Evolutionary conservation across 2,329 filamentous ascomycete species (phyloP), one percentile per base, ranked within the genome.

Genomic region (Colletotrichum cuscutae): DNA sequence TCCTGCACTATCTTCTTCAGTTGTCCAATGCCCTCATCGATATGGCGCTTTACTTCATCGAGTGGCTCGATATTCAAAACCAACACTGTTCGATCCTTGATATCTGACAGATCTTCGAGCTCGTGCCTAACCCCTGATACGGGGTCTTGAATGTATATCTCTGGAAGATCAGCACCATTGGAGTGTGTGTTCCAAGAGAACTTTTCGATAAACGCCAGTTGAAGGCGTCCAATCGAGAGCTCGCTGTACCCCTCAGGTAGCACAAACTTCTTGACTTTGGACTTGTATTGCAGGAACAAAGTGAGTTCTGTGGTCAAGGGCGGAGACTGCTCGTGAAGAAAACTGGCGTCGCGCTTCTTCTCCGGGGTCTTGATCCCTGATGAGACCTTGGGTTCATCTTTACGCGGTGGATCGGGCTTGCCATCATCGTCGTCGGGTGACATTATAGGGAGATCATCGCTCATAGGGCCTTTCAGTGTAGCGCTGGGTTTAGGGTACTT

Each of bases 111-210:
- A 79, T 99, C 97, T 81, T 99, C 97, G 28, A 99, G 85, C 83
- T 99, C 97, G 81, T 99, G 96, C 19, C 97, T 93, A n/a, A 99
- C 94, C 0, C 97, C 97, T 9, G 97, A 98, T 2, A 98, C 89
- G 0, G 95, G 93, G 80, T 99, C 97, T 81, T 99, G 97, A 19
- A 99, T 97, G 81, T 99, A 98, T 19, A 99, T 98, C 78, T 99
- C 97, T 0, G 97, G 97, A 58, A 99, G 85, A 80, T 99, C 97
- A 15, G 91, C 90, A 8, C 97, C 97, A 78, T 98, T 97, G 73
- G 95, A 93, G 77, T 98, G 95, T 1, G 96, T 98, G 78, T 98
- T 98, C 95, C 97, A 99, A 0, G 96, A 97, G 80, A 99, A 99
- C 81, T 98, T 99, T 77, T 99, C 97, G 77, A 99, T 99, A 78